phyloP scores from a whole-genome alignment of 176 grass and related monocot species.

The Carex pumila region DNA sequence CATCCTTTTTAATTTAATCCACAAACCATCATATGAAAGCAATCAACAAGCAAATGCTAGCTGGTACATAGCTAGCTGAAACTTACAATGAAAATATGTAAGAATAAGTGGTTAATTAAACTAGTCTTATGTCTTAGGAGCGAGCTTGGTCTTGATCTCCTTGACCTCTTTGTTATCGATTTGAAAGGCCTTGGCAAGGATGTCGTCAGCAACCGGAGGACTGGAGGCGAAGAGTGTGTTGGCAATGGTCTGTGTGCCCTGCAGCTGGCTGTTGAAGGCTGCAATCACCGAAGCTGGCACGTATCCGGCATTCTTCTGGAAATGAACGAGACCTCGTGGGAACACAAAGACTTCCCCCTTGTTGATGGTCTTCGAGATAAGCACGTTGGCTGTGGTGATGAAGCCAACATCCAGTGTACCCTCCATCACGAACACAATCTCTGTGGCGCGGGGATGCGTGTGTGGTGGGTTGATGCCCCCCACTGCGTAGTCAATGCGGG shows the following conservation, averaged over 20 bases:
- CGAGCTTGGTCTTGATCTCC: constrained; percentile 42
- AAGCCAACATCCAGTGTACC: constrained; percentile 69
- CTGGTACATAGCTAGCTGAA: background rate
- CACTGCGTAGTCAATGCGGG: constrained; percentile 60
- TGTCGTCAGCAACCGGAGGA: constrained; percentile 31
- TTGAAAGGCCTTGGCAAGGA: constrained; percentile 59
- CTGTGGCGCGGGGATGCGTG: constrained; percentile 72
- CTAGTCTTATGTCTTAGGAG: constrained; percentile 32
- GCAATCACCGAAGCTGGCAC: constrained; percentile 40
- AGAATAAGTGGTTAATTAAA: background rate
- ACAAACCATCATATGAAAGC: background rate
- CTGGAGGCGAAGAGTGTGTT: constrained; percentile 40
- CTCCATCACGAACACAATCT: constrained; percentile 65
- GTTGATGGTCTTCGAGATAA: constrained; percentile 42
- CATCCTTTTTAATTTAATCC: background rate
- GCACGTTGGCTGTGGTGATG: constrained; percentile 59
- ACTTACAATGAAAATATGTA: background rate
- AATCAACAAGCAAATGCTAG: background rate
- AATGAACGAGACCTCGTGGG: constrained; percentile 59
- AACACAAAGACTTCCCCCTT: constrained; percentile 64
- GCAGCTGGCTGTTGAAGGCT: constrained; percentile 78
- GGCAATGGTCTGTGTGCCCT: constrained; percentile 57
- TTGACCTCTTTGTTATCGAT: constrained; percentile 21
- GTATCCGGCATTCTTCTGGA: constrained; percentile 55
- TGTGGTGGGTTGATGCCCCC: constrained; percentile 61